Evolutionary conservation across 768 basidiomycete species (phyloP).

Genomic region (Filobasidium floriforme): DNA sequence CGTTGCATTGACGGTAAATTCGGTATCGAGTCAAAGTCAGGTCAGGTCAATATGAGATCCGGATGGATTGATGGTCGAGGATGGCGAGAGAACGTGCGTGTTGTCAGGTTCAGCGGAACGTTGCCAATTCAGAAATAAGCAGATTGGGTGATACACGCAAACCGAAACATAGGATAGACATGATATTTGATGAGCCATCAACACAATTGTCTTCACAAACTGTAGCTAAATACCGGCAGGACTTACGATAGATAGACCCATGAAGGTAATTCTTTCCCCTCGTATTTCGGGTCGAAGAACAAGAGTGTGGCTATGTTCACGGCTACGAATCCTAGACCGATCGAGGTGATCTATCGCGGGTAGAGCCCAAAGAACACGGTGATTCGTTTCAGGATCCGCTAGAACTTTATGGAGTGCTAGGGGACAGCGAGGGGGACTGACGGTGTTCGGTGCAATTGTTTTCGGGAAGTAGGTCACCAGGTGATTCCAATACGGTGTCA

Average conservation of each 20-base stretch:
- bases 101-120: no score
- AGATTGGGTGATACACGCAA: no score
- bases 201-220: no score
- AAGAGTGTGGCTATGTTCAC: slow-evolving; percentile 76
- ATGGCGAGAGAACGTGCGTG: no score
- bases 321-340: slow-evolving; percentile 71
- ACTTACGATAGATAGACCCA: slow-evolving; percentile 88
- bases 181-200: no score
- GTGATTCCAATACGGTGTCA: slow-evolving; percentile 85
- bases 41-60: slow-evolving; percentile 8
- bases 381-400: background rate
- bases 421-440: slow-evolving; percentile 52
- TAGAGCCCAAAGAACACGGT: background rate
- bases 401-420: no score
- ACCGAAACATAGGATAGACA: no score
- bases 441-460: slow-evolving; percentile 80
- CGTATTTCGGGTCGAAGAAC: slow-evolving; percentile 63
- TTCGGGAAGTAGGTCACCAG: slow-evolving; percentile 80
- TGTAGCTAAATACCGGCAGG: background rate
- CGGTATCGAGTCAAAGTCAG: background rate
- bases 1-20: background rate
- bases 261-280: slow-evolving; percentile 50
- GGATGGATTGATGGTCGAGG: background rate
- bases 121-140: no score
- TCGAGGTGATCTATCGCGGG: slow-evolving; percentile 73